A percentile compares a stretch with the other conserved stretches of the same genome.
Conservation (phyloP, 108 stramenopile species). For the Skeletonema grethae region DNA sequence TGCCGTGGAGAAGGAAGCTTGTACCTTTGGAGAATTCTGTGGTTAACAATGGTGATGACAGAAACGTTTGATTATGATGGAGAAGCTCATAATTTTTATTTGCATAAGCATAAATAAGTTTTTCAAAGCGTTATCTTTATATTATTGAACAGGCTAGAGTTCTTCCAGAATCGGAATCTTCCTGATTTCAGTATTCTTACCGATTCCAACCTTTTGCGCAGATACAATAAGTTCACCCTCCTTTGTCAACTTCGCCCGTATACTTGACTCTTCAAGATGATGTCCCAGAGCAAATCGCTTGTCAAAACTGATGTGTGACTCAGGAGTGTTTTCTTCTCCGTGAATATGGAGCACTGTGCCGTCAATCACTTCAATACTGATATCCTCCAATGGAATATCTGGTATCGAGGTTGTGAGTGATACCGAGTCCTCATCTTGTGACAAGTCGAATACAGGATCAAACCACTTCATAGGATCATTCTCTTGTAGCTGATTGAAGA, state of each 20-base stretch:
- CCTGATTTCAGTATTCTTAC: conserved; percentile 7
- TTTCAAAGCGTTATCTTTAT: too few relatives aligned
- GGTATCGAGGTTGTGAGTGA: conserved; percentile 23
- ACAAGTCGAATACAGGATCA: conserved; percentile 21
- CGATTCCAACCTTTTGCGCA: conserved; percentile 13
- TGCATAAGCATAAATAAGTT: too few relatives aligned
- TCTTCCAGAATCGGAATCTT: conserved; percentile 36
- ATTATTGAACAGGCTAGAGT: conserved; percentile 6
- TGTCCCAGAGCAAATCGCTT: conserved; percentile 28
- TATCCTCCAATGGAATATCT: conserved; percentile 28
- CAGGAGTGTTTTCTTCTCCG: conserved; percentile 13
- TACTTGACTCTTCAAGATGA: conserved; percentile 18
- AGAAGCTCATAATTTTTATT: neutral
- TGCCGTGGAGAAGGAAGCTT: neutral
- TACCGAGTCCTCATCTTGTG: conserved; percentile 19
- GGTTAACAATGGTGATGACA: neutral
- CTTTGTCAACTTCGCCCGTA: conserved; percentile 29
- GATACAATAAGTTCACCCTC: conserved; percentile 25
- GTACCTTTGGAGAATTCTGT: neutral
- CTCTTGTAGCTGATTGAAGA: conserved; percentile 22
- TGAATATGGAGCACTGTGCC: conserved; percentile 26
- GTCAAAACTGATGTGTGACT: conserved; percentile 33
- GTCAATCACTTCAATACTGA: conserved; percentile 34
- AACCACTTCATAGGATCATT: conserved; percentile 12
- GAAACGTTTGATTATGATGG: neutral